Evolutionary conservation across 176 grass and related monocot genomes (phyloP).

Genomic region (Aegilops longissima): DNA sequence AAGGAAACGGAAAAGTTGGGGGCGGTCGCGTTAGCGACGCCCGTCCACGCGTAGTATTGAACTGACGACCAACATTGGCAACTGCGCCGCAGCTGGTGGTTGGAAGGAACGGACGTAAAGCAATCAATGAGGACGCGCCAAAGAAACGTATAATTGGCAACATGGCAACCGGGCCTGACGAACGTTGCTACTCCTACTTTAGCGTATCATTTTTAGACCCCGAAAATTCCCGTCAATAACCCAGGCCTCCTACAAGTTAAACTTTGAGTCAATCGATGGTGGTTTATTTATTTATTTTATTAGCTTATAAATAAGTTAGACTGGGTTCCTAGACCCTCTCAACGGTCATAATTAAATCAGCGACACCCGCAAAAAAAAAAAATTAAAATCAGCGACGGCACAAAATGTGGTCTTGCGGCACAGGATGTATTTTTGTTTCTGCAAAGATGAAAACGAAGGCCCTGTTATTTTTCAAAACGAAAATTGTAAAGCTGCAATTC

Average conservation of each 20-base stretch:
- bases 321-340: too few relatives aligned
- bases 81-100: background rate
- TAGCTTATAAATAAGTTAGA: too few relatives aligned
- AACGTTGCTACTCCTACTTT: background rate
- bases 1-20: background rate
- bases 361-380: too few relatives aligned
- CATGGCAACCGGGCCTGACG: background rate
- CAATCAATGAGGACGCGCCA: background rate
- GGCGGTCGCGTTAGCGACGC: background rate
- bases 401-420: too few relatives aligned
- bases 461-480: too few relatives aligned
- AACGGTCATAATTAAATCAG: too few relatives aligned
- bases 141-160: background rate
- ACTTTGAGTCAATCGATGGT: background rate
- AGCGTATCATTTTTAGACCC: background rate
- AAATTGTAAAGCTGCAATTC: too few relatives aligned
- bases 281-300: too few relatives aligned
- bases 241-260: background rate
- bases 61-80: background rate
- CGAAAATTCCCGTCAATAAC: background rate
- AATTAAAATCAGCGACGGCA: too few relatives aligned
- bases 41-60: background rate
- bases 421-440: too few relatives aligned
- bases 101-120: background rate
- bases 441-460: too few relatives aligned